phyloP scores from a whole-genome alignment of 2,329 filamentous ascomycete species.

The Trichoderma endophyticum region DNA sequence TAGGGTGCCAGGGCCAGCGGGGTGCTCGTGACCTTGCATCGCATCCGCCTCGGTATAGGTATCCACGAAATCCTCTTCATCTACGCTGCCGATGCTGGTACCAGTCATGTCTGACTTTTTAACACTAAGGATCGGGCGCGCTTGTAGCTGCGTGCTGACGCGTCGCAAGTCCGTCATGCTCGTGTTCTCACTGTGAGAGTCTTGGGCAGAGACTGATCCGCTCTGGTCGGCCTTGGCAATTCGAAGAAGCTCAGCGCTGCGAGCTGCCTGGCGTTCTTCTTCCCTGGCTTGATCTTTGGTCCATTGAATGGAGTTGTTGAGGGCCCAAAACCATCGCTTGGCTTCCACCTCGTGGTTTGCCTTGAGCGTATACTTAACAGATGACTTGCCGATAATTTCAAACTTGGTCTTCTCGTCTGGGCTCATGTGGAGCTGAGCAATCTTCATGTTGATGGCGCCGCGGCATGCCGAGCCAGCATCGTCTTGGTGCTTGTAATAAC shows the following conservation, averaged over 20 bases:
- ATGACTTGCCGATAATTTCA: conserved; percentile 96
- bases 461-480: conserved; percentile 94
- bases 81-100: conserved; percentile 47
- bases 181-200: conserved; percentile 50
- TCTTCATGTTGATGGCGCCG: conserved; percentile 98
- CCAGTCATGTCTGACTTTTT: conserved; percentile 36
- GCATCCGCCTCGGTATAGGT: conserved; percentile 44
- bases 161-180: conserved; percentile 46
- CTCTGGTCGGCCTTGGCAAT: conserved; percentile 77
- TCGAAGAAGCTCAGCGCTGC: conserved; percentile 70
- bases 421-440: conserved; percentile 92
- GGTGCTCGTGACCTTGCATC: conserved; percentile 37
- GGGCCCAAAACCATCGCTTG: conserved; percentile 97
- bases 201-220: conserved; percentile 45
- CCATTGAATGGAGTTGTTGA: conserved; percentile 99
- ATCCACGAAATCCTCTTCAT: conserved; percentile 53
- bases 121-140: neutral
- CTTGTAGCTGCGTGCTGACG: conserved; percentile 35
- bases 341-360: conserved; percentile 98
- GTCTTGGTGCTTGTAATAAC: conserved; percentile 99
- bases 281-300: conserved; percentile 95
- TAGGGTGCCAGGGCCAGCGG: conserved; percentile 28
- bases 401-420: conserved; percentile 96
- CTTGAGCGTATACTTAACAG: conserved; percentile 96
- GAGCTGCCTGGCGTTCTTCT: conserved; percentile 73